Base-by-base conservation (phyloP, 1,284 basidiomycete genomes). In the Ceratobasidium sp. region DNA sequence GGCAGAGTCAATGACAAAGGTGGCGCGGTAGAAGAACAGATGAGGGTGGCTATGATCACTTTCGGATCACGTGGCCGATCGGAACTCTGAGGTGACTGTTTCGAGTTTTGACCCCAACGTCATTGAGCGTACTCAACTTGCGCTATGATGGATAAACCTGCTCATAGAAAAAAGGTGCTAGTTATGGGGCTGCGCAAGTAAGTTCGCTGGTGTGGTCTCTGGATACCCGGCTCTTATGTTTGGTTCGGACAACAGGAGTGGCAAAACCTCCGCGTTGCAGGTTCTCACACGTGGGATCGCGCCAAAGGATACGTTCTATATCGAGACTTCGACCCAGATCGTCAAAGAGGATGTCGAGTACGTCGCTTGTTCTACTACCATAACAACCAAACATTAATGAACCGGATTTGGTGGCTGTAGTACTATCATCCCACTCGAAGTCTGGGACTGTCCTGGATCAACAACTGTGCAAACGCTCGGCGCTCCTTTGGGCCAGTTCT, bases 381-480 rank as follows among this genome's bases (percentile, higher is more conserved):
- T 39, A 32, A n/a, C 10, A 2, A 55, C 23, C 69, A 6, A 16
- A 21, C 18, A 45, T 30, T n/a, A 43, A 36, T 21, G n/a, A 18
- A 60, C 59, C 30, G 26, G 10, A 46, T 50, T 50, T 46, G 10
- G 43, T n/a, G 43, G 43, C 43, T 23, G 26, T 21, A 97, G 96
- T 80, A 92, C 94, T 45, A 90, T 98, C 75, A 90, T 97, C 72
- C 93, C 93, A 0, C 87, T 98, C 28, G 93, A 98, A 79, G 89
- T 98, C 78, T 98, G 95, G 94, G 96, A 98, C 79, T 93, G 93
- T 75, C 97, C 97, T 0, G 93, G 93, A 32, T 93, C 90, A 72
- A 88, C 90, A 67, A 89, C 93, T 3, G 85, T 91, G 2, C 90
- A 94, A 32, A 87, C 88, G 21, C 85, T 95, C 26, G 90, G 89